Evolutionary conservation across 2,329 filamentous ascomycete species (phyloP).

Genomic region (Sporothrix inflata): DNA sequence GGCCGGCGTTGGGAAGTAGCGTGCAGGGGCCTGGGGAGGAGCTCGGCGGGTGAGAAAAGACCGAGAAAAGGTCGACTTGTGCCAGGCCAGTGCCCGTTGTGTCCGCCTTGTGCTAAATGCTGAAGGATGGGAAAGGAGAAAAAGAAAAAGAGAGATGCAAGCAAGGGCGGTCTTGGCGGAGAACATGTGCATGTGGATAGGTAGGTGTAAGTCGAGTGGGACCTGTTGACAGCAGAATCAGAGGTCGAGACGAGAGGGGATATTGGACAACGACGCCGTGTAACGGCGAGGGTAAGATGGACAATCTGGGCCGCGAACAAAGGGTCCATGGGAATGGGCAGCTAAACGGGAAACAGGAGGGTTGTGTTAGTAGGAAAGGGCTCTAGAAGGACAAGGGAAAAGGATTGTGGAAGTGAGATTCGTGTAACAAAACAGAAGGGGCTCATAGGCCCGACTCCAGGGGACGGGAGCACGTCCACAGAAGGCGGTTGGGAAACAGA

Average conservation of each 20-base stretch:
- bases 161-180: background rate
- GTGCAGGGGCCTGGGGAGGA: background rate
- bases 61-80: background rate
- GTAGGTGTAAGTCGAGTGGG: background rate
- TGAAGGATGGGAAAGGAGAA: background rate
- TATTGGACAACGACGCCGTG: background rate
- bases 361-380: background rate
- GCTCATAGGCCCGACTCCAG: background rate
- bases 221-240: background rate
- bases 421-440: background rate
- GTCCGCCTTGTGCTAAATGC: background rate
- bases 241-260: constrained; percentile 1
- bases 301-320: background rate
- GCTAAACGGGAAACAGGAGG: background rate
- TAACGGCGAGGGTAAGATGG: background rate
- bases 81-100: background rate
- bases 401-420: constrained; percentile 16
- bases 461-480: background rate
- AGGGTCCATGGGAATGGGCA: background rate
- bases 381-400: background rate
- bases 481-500: background rate
- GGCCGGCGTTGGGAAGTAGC: background rate
- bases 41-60: background rate
- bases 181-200: constrained; percentile 4
- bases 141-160: background rate